Base-by-base conservation (phyloP, 2,329 filamentous ascomycete species). In the Pseudopyricularia cyperi region DNA sequence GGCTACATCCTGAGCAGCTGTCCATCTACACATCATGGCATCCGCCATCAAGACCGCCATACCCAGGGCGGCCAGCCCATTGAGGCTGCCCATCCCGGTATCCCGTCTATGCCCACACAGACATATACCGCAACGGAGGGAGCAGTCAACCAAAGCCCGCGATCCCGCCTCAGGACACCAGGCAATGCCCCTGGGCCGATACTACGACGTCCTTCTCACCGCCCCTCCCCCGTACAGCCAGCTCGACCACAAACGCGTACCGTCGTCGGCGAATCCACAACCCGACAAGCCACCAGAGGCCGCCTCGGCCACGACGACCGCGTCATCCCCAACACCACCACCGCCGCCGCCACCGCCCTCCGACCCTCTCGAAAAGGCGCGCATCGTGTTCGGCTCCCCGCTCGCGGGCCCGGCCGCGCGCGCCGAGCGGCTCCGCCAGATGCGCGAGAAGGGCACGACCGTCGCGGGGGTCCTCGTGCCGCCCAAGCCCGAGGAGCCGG, bases 391-490 rank as follows among this genome's bases (percentile, higher is more conserved):
- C 62, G 89, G 89, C 19, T 86, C 87, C 7, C 79, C 83, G 8
- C 76, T 93, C 14, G 81, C 84, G 24, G 87, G 85, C 1, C 87
- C 89, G 1, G 76, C 77, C 35, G 83, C 89, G 61, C 75, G 85
- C 39, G 76, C 76, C 56, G 77, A 80, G 54, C 76, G 80, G 39
- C 67, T 80, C 6, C 75, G 73, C 3, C 73, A 79, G 46, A 75
- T 81, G 34, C 70, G 79, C 12, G 70, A 75, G 14, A 73, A 77
- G 55, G 81, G 81, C 49, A 78, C 72, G 8, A 72, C 80, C 55
- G 73, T 96, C 52, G 89, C 87, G 1, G 91, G 90, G 3, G 77
- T 97, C 1, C 68, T 80, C 17, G 85, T 97, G 4, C 93, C 93
- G 2, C 90, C 89, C 0, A 79, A 79, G 48, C 93, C 93, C 1